Evolutionary conservation across 2,329 filamentous ascomycete genomes (phyloP).

Genomic region (Aplosporella prunicola): DNA sequence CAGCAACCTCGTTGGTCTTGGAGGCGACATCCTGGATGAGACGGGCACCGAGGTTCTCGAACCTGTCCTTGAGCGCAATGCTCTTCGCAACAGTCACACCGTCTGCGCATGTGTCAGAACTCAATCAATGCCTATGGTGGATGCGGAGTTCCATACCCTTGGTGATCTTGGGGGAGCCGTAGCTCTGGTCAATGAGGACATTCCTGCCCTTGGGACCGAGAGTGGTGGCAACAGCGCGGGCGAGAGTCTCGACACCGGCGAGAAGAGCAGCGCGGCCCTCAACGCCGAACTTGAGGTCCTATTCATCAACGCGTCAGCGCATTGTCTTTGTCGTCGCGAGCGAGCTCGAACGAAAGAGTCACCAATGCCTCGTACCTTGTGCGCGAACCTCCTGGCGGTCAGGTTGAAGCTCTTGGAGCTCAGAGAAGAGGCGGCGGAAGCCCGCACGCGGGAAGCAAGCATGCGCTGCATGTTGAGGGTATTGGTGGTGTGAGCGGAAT

Average conservation of each 20-base stretch:
- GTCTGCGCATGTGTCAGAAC: conserved; percentile 24
- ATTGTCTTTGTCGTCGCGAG: conserved; percentile 20
- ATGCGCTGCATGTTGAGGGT: conserved; percentile 80
- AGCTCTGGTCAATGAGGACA: conserved; percentile 96
- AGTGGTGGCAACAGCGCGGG: conserved; percentile 91
- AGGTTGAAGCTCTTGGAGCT: conserved; percentile 53
- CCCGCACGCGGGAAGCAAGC: conserved; percentile 69
- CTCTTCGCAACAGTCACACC: conserved; percentile 57
- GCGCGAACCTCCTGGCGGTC: conserved; percentile 90
- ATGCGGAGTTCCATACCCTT: conserved; percentile 59
- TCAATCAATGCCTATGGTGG: no score
- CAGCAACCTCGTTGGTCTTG: conserved; percentile 98
- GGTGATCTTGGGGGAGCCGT: conserved; percentile 98
- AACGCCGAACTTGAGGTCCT: conserved; percentile 98
- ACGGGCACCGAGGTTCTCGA: conserved; percentile 96
- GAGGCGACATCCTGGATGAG: conserved; percentile 96
- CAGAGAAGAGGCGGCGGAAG: conserved; percentile 64
- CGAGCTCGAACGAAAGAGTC: not conserved
- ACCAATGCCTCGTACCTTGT: conserved; percentile 63
- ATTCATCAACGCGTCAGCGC: conserved; percentile 13
- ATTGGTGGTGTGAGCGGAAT: no score
- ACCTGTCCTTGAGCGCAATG: conserved; percentile 93
- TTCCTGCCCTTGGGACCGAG: conserved; percentile 97
- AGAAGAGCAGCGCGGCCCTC: conserved; percentile 84
- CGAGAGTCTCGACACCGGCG: conserved; percentile 90